Evolutionary conservation across 2,329 filamentous ascomycete genomes (phyloP).

Genomic region (Ceratocystis ficicola): DNA sequence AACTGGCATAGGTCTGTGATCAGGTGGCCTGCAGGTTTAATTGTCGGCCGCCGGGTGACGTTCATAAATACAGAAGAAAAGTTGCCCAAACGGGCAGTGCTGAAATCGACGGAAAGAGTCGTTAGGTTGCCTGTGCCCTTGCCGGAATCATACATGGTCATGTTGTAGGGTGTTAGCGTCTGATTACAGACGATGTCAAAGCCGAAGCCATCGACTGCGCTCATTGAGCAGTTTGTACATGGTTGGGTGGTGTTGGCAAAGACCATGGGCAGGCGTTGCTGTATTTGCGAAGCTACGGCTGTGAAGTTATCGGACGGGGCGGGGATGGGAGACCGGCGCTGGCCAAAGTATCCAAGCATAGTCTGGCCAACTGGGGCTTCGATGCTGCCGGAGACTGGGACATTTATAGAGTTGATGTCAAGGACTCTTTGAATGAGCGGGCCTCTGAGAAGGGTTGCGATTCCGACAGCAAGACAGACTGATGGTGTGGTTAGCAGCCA

Average conservation of each 20-base stretch:
- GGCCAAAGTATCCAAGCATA: background rate
- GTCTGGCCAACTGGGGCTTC: background rate
- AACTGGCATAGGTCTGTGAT: background rate
- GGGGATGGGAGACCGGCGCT: background rate
- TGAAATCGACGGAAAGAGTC: background rate
- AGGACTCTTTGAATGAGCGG: slow-evolving; percentile 1
- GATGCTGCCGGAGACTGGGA: background rate
- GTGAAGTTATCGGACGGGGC: background rate
- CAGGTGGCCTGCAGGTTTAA: background rate
- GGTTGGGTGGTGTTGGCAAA: slow-evolving; percentile 2
- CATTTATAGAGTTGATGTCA: background rate
- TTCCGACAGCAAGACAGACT: background rate
- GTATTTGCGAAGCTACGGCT: background rate
- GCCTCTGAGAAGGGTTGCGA: background rate
- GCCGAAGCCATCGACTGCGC: background rate
- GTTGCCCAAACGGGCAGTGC: background rate
- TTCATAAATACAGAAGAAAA: background rate
- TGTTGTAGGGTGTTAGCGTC: background rate
- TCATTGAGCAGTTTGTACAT: background rate
- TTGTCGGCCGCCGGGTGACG: background rate
- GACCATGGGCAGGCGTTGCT: background rate
- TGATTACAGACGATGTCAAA: background rate
- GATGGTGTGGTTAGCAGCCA: background rate
- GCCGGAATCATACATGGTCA: background rate
- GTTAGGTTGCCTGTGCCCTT: background rate